A percentile compares a stretch with the other conserved stretches of the same genome.
Conservation (phyloP, 306 rosid species). For the Lathyrus aphaca region DNA sequence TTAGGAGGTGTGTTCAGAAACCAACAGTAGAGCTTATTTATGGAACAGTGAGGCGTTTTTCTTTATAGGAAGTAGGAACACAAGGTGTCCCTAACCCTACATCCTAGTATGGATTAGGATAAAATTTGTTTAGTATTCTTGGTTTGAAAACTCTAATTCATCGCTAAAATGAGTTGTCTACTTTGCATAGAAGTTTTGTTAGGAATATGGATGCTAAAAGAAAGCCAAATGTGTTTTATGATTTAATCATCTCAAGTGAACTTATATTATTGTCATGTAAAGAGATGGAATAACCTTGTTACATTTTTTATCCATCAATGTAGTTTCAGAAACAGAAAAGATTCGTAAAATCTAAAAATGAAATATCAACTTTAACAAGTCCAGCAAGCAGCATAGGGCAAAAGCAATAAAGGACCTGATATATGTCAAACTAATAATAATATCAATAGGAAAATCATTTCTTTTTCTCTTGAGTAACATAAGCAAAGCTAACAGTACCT, state of each 20-base stretch:
- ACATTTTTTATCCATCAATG: neutral
- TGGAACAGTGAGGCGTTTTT: neutral
- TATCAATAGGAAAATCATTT: slow-evolving; percentile 23
- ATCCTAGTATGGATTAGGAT: slow-evolving; percentile 1
- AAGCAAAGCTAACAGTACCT: slow-evolving; percentile 59
- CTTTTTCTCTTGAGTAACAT: slow-evolving; percentile 16
- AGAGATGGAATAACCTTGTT: slow-evolving; percentile 6
- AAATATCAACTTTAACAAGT: slow-evolving; percentile 25
- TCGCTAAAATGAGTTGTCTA: no score
- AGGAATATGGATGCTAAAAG: slow-evolving; percentile 24
- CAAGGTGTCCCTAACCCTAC: slow-evolving; percentile 6
- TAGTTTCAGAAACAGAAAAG: neutral
- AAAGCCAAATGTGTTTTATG: slow-evolving; percentile 4
- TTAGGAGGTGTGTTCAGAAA: neutral
- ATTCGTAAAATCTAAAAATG: slow-evolving; percentile 22
- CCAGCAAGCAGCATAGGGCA: neutral
- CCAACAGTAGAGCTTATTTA: neutral
- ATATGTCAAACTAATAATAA: slow-evolving; percentile 8
- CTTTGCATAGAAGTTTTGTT: neutral
- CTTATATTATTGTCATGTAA: neutral
- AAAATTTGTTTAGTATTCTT: neutral
- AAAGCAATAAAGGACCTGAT: neutral
- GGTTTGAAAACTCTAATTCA: no score
- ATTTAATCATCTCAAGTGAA: neutral
- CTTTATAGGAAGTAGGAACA: slow-evolving; percentile 15